Base-by-base conservation (phyloP, 2,329 filamentous ascomycete species). In the Allantophomopsis cytisporea region DNA sequence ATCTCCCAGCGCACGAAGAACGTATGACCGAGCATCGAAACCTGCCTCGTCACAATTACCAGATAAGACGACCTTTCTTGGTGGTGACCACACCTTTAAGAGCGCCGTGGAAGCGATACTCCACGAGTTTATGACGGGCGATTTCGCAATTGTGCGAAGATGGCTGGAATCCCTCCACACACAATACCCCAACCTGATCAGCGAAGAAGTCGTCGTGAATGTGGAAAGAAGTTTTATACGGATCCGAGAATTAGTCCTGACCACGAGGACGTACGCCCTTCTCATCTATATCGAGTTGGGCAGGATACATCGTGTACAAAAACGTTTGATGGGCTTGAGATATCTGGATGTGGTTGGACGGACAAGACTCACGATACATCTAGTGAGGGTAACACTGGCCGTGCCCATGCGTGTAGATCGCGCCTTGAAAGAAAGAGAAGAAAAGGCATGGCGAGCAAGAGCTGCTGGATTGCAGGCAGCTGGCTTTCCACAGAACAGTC, bases 321-420 rank as follows among this genome's bases (percentile, higher is more conserved):
- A 60, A 39, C 48, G 52, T 16, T 44, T 61, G 35, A 56, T 58
- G 49, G 53, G 51, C 4, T 39, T 60, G n/a, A 53, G 57, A 10
- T 60, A 60, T 44, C 52, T 60, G 30, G 58, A 61, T 46, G 51
- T 61, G 8, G 43, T 60, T 7, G 58, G 59, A 3, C 47, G 57
- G 36, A 51, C 58, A 17, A 46, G 52, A 38, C 46, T 60, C 35
- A 60, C 56, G n/a, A 54, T 60, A 43, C 57, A 59, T 39, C 50
- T 62, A 12, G 58, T 59, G 2, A 50, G 56, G 39, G 57, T 60
- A 12, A 60, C 58, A 5, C 45, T 62, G 7, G 59, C 59, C 2
- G 57, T 61, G 10, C 59, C 59, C 2, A 58, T 62, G 44, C 48
- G 59, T 33, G 58, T 62, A 28, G 59, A 62, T 43, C 50, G 59